Conservation (phyloP, 306 rosid species). For the Inga oerstediana region DNA sequence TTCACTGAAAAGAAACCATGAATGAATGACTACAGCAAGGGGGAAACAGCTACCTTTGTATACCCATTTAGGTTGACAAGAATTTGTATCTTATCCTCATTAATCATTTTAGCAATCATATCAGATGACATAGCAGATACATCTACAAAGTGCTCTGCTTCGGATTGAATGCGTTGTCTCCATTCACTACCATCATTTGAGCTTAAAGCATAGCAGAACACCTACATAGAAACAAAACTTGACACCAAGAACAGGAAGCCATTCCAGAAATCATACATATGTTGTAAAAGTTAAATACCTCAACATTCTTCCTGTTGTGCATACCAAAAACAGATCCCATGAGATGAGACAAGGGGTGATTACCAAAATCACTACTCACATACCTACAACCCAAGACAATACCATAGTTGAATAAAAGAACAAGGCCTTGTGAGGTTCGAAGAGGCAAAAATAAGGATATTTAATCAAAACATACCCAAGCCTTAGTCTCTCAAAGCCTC, state of each 20-base stretch:
- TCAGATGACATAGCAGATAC: conserved; percentile 93
- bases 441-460: background rate
- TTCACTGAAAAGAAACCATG: background rate
- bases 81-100: conserved; percentile 80
- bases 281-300: conserved; percentile 42
- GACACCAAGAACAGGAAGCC: background rate
- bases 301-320: conserved; percentile 69
- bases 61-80: conserved; percentile 96
- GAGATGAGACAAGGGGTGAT: conserved; percentile 67
- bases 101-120: conserved; percentile 85
- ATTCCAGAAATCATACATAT: background rate
- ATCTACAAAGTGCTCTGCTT: conserved; percentile 90
- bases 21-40: background rate
- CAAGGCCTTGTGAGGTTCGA: conserved; percentile 31
- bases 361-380: conserved; percentile 58
- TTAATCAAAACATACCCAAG: conserved; percentile 67
- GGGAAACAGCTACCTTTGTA: conserved; percentile 68
- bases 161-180: conserved; percentile 92
- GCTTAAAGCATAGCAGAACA: conserved; percentile 96
- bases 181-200: conserved; percentile 92
- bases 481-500: conserved; percentile 74
- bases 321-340: conserved; percentile 85
- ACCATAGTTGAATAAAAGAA: background rate
- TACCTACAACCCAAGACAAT: conserved; percentile 41
- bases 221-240: conserved; percentile 46